Evolutionary conservation across 805 yeast genomes (phyloP).

Genomic region (Candida nanaspora): DNA sequence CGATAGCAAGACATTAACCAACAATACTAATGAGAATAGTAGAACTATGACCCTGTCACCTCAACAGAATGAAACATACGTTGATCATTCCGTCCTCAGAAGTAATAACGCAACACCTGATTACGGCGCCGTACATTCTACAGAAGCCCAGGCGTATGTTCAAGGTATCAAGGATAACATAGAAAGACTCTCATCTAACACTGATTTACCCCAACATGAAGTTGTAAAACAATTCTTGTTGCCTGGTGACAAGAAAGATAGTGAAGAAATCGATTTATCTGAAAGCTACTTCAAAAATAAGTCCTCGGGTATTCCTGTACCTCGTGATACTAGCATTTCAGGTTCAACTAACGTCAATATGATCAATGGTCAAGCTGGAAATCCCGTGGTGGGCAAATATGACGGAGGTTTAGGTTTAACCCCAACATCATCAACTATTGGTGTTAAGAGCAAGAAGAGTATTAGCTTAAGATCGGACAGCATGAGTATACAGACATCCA

Average conservation of each 20-base stretch:
- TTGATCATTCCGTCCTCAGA: background rate
- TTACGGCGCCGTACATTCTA: constrained; percentile 30
- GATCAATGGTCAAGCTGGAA: background rate
- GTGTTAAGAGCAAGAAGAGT: background rate
- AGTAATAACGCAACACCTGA: constrained; percentile 2
- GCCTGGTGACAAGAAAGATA: constrained; percentile 8
- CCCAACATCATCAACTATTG: background rate
- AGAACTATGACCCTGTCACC: too few relatives aligned
- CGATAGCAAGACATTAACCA: background rate
- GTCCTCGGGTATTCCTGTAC: background rate
- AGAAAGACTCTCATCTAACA: constrained; percentile 8
- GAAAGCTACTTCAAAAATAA: background rate
- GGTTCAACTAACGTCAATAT: too few relatives aligned
- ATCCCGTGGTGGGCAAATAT: background rate
- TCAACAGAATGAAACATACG: background rate
- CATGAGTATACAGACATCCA: background rate
- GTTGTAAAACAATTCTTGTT: constrained; percentile 11
- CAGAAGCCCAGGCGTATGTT: constrained; percentile 37
- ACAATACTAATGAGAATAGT: background rate
- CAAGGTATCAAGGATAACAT: constrained; percentile 27
- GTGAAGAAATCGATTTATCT: constrained; percentile 16
- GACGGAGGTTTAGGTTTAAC: background rate
- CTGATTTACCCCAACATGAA: too few relatives aligned
- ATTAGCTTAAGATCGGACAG: background rate
- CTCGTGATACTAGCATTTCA: background rate